A percentile compares a stretch with the other conserved stretches of the same genome.
Evolutionary conservation across 2,329 filamentous ascomycete species (phyloP).

Genomic region (Colletotrichum camelliae): DNA sequence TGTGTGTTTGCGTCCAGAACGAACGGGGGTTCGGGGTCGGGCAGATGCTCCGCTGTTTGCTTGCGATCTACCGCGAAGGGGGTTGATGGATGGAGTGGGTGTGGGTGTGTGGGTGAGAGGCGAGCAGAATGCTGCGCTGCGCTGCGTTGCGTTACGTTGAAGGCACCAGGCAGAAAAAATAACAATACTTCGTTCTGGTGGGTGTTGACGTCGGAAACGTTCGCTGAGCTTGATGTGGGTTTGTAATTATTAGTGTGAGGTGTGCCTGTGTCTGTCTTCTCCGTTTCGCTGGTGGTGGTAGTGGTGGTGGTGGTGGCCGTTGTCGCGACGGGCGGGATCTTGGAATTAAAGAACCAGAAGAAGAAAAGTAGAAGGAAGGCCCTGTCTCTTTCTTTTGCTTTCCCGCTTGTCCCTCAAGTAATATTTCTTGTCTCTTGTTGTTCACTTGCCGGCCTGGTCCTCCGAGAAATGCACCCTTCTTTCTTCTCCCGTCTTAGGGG

Average conservation of each 20-base stretch:
- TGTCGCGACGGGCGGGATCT: neutral
- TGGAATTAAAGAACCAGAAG: neutral
- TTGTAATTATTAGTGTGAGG: neutral
- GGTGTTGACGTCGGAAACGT: neutral
- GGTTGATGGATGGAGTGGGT: neutral
- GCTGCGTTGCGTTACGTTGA: neutral
- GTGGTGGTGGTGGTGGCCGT: neutral
- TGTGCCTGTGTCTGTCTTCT: neutral
- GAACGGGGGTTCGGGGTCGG: neutral
- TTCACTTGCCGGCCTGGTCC: neutral
- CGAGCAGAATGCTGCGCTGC: neutral
- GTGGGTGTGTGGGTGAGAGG: neutral
- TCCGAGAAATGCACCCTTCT: neutral
- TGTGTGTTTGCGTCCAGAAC: constrained; percentile 1
- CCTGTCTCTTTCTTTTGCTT: neutral
- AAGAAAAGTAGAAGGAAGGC: neutral
- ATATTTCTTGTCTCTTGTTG: neutral
- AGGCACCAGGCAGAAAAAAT: neutral
- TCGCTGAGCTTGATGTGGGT: neutral
- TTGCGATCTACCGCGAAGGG: constrained; percentile 5
- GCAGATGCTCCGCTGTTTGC: constrained; percentile 1
- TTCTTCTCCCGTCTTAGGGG: neutral
- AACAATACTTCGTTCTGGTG: neutral
- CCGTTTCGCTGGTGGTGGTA: neutral
- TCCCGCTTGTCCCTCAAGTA: neutral